Percentiles rank a stretch among this genome's conserved stretches.
Evolutionary conservation across 768 basidiomycete genomes (phyloP).

Genomic region (Clitopilus passeckerianus): DNA sequence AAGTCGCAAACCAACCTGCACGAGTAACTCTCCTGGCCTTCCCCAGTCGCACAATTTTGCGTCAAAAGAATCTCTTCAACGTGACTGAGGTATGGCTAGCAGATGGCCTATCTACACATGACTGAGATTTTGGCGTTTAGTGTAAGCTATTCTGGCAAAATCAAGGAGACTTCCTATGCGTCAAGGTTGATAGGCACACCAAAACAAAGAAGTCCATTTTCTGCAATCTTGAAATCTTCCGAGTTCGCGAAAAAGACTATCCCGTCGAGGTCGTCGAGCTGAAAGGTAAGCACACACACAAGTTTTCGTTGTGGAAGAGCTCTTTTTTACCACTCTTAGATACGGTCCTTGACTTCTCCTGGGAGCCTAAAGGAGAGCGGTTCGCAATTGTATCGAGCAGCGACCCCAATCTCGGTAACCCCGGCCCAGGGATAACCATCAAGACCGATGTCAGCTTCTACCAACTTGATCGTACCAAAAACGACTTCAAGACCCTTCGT

Average conservation of each 20-base stretch:
- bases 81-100: conserved; percentile 76
- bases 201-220: conserved; percentile 99
- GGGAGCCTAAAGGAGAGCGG: conserved; percentile 97
- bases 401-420: conserved; percentile 90
- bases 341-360: conserved; percentile 92
- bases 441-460: conserved; percentile 97
- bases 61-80: conserved; percentile 97
- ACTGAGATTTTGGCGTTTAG: conserved; percentile 33
- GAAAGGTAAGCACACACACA: conserved; percentile 56
- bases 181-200: conserved; percentile 97
- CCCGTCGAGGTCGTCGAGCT: conserved; percentile 97
- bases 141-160: conserved; percentile 99
- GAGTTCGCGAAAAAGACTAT: conserved; percentile 94
- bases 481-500: conserved; percentile 92
- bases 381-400: conserved; percentile 93
- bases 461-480: conserved; percentile 87
- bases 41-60: conserved; percentile 76
- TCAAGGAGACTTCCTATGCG: conserved; percentile 96
- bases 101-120: conserved; percentile 1
- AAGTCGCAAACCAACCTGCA: conserved; percentile 94
- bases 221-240: conserved; percentile 97
- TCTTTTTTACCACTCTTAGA: conserved; percentile 41
- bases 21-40: conserved; percentile 91
- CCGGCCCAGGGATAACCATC: conserved; percentile 87
- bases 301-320: neutral